These are phyloP conservation scores for Pseudopediastrum boryanum DNA, from an alignment of 139 green algal genomes.

Conservation along the genomic window DNA sequence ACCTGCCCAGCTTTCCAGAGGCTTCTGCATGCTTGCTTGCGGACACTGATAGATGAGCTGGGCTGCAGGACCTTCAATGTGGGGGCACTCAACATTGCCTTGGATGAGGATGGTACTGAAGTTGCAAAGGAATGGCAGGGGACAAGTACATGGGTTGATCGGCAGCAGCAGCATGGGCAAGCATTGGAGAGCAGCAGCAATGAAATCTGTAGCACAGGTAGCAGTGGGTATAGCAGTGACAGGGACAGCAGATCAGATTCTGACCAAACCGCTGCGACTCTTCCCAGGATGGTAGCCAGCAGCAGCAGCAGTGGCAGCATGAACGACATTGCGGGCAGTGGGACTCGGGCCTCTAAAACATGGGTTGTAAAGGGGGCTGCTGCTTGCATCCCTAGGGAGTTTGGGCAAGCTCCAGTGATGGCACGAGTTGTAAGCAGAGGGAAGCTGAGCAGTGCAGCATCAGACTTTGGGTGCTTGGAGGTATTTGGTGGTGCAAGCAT, in stretches of 20 bases:
- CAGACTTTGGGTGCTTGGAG: conserved; percentile 83
- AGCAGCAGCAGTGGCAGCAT: background rate
- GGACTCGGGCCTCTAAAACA: background rate
- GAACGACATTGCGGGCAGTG: background rate
- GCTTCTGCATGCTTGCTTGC: conserved; percentile 59
- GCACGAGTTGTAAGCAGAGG: conserved; percentile 72
- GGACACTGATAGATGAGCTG: conserved; percentile 77
- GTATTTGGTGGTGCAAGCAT: conserved; percentile 84
- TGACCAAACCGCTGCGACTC: no score
- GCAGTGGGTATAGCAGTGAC: background rate
- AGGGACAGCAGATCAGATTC: background rate
- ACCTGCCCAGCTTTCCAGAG: conserved; percentile 53
- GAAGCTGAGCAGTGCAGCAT: conserved; percentile 57
- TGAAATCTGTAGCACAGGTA: background rate
- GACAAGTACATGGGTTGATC: background rate
- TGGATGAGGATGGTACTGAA: background rate
- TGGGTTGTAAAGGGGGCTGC: background rate
- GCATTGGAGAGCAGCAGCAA: background rate
- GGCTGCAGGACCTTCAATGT: conserved; percentile 77
- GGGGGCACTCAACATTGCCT: conserved; percentile 52
- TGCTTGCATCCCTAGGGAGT: no score
- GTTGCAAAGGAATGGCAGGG: background rate
- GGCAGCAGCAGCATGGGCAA: background rate
- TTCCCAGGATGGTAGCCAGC: background rate
- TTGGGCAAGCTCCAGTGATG: conserved; percentile 44